phyloP scores from a whole-genome alignment of 768 basidiomycete species.

The Serendipita vermifera region DNA sequence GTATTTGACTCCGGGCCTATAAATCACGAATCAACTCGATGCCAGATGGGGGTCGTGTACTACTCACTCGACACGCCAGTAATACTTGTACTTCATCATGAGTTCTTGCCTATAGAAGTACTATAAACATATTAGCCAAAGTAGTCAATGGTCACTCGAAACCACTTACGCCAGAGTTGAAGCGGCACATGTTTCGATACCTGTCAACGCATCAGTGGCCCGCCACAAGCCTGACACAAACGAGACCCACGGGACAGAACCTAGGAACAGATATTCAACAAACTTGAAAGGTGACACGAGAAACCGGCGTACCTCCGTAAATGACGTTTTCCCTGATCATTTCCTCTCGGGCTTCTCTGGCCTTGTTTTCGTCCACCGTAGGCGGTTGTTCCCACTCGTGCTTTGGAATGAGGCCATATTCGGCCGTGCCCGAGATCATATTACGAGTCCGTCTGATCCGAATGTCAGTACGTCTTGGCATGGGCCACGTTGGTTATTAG shows the following conservation, averaged over 20 bases:
- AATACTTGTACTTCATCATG: constrained; percentile 64
- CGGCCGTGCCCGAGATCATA: constrained; percentile 35
- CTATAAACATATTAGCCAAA: constrained; percentile 24
- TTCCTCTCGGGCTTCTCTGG: constrained; percentile 39
- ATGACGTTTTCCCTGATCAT: constrained; percentile 51
- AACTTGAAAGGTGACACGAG: constrained; percentile 2
- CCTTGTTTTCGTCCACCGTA: constrained; percentile 65
- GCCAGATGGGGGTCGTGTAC: not conserved
- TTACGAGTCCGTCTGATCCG: constrained; percentile 27
- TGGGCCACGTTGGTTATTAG: too few species aligned
- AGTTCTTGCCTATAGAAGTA: constrained; percentile 78
- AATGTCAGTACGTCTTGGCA: not conserved
- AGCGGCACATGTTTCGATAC: constrained; percentile 94
- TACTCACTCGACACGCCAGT: constrained; percentile 81
- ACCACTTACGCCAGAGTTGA: constrained; percentile 71
- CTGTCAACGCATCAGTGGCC: constrained; percentile 13
- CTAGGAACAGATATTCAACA: constrained; percentile 25
- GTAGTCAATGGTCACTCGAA: not conserved
- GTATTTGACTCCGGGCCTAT: constrained; percentile 60
- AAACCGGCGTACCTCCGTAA: constrained; percentile 31
- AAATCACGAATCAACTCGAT: not conserved
- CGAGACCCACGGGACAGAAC: constrained; percentile 52
- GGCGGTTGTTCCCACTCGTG: constrained; percentile 48
- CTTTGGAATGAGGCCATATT: constrained; percentile 33
- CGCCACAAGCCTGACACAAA: not conserved